Evolutionary conservation across 2,329 filamentous ascomycete genomes (phyloP), one percentile per base, ranked within the genome.

Genomic region (Pleoardoris graminearum): DNA sequence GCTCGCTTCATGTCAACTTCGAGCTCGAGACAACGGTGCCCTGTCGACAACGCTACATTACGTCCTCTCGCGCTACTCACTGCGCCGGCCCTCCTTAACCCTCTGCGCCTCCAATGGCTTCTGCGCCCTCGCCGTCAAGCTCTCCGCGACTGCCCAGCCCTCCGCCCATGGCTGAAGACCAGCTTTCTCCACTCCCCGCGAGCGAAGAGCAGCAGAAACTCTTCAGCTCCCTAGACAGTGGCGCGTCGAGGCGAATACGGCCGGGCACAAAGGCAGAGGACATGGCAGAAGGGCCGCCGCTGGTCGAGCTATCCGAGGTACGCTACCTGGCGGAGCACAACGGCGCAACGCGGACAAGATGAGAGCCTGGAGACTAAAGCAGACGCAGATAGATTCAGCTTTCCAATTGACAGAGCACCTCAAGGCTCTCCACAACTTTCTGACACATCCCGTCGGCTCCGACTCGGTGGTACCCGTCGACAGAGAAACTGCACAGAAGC

Each of bases 331-430:
- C 21, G 29, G 7, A 33, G 25, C n/a, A 37, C 33, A 25, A 33
- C 37, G 49, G 37, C 48, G 21, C 39, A 32, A 52, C 29, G 42
- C 11, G 21, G 27, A 43, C 19, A 25, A 23, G 30, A 32, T 25
- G 32, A 16, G 14, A 52, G 21, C 6, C 19, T 2, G 33, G 19
- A 23, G 51, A 53, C 61, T 70, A 55, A 70, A 53, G 39, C 35
- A 50, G 44, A 47, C 22, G 36, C 59, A 97, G 90, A 91, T 99
- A 62, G 92, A 99, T 71, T 97, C 93, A 19, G 90, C 94, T 38
- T 99, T 97, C 72, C 94, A 97, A 74, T 85, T 97, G 16, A 95
- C 97, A 75, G 94, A 99, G 76, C 93, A 99, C 70, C 87, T 99
- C 49, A 93, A 95, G 73, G 90, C 94, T 30, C 84, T 97, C 14